Evolutionary conservation across 352 stramenopile genomes (phyloP).

Genomic region (Phytophthora macrochlamydospora): DNA sequence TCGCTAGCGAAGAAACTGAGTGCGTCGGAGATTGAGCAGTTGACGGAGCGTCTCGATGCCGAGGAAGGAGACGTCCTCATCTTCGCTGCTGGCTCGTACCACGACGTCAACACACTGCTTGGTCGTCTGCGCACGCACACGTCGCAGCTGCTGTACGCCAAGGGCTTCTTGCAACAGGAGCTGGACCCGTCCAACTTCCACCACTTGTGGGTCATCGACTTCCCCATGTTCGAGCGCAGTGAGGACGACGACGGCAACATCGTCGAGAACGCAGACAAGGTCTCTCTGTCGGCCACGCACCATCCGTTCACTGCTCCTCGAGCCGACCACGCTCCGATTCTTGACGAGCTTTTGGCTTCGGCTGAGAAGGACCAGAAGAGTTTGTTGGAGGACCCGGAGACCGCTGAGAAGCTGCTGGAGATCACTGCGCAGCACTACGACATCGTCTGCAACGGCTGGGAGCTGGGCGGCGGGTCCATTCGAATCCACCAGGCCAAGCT

Average conservation of each 20-base stretch:
- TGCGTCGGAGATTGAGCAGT: slow-evolving; percentile 42
- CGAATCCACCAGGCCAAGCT: slow-evolving; percentile 79
- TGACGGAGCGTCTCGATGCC: slow-evolving; percentile 56
- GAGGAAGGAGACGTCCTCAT: slow-evolving; percentile 75
- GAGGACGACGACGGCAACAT: slow-evolving; percentile 53
- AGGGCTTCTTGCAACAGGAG: slow-evolving; percentile 65
- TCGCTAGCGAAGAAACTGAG: slow-evolving; percentile 72
- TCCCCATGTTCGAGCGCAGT: slow-evolving; percentile 87
- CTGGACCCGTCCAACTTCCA: slow-evolving; percentile 74
- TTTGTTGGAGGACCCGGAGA: slow-evolving; percentile 55
- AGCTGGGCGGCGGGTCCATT: slow-evolving; percentile 87
- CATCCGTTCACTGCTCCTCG: slow-evolving; percentile 87
- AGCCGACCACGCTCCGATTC: slow-evolving; percentile 45
- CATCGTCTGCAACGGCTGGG: slow-evolving; percentile 89
- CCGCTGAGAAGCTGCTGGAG: slow-evolving; percentile 57
- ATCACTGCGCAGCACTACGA: slow-evolving; percentile 88
- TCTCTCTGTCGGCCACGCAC: slow-evolving; percentile 75
- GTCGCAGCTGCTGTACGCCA: slow-evolving; percentile 61
- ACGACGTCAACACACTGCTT: slow-evolving; percentile 58
- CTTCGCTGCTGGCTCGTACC: slow-evolving; percentile 65
- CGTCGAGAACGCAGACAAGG: slow-evolving; percentile 32
- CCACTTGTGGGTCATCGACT: slow-evolving; percentile 87
- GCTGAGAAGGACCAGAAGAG: slow-evolving; percentile 27
- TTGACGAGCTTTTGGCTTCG: slow-evolving; percentile 50
- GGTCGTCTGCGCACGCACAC: slow-evolving; percentile 72